These are phyloP conservation scores for Alternaria sp. DNA, from an alignment of 2,329 filamentous ascomycete species.

Conservation along the genomic window DNA sequence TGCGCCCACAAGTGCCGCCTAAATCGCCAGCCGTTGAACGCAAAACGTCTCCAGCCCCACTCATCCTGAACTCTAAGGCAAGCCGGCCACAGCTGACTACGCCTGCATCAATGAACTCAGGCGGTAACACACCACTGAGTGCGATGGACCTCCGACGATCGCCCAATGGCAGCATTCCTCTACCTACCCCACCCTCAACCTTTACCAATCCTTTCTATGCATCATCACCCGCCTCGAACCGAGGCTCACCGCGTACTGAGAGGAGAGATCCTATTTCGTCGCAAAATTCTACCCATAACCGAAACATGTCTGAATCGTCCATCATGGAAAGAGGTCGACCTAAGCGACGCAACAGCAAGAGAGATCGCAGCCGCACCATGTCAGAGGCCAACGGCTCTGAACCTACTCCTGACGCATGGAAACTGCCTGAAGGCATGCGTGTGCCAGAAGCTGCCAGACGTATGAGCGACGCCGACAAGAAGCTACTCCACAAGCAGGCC, in stretches of 20 bases:
- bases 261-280: slow-evolving; percentile 38
- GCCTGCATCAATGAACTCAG: slow-evolving; percentile 35
- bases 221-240: slow-evolving; percentile 37
- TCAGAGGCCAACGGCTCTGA: slow-evolving; percentile 41
- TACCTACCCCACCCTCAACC: slow-evolving; percentile 40
- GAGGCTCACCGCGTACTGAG: slow-evolving; percentile 41
- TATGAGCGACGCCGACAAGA: slow-evolving; percentile 45
- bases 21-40: slow-evolving; percentile 45
- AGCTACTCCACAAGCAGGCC: slow-evolving; percentile 47
- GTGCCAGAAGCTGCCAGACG: slow-evolving; percentile 42
- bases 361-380: slow-evolving; percentile 38
- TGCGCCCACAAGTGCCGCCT: slow-evolving; percentile 45
- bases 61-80: slow-evolving; percentile 39
- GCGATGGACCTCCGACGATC: slow-evolving; percentile 40
- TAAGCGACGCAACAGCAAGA: slow-evolving; percentile 40
- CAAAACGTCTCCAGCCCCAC: slow-evolving; percentile 43
- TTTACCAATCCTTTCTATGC: slow-evolving; percentile 41
- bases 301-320: slow-evolving; percentile 48
- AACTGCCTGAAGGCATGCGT: slow-evolving; percentile 46
- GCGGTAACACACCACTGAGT: slow-evolving; percentile 32
- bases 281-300: slow-evolving; percentile 30
- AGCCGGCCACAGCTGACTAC: slow-evolving; percentile 41
- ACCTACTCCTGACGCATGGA: slow-evolving; percentile 41
- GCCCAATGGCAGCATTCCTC: slow-evolving; percentile 33
- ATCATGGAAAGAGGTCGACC: slow-evolving; percentile 49